phyloP scores from a whole-genome alignment of 768 basidiomycete species.

The Fomitopsis serialis region DNA sequence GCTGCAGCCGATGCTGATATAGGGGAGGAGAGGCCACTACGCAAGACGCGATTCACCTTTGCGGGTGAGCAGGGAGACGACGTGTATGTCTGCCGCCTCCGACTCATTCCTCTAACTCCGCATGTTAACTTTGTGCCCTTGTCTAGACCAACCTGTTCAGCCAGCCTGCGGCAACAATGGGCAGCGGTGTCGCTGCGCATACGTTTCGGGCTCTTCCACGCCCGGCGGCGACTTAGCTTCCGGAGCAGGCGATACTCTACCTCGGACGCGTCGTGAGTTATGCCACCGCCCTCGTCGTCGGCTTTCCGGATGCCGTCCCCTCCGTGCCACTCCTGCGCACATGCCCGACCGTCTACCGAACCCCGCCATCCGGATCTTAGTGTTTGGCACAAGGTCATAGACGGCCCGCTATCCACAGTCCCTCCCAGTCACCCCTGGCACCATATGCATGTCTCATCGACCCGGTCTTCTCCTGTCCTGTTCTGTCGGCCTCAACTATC shows the following conservation, averaged over 20 bases:
- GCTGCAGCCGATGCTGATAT: background rate
- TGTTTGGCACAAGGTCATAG: background rate
- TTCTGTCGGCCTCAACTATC: background rate
- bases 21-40: conserved; percentile 2
- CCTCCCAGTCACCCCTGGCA: background rate
- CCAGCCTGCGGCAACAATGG: conserved; percentile 53
- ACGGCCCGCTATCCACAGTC: background rate
- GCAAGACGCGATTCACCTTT: background rate
- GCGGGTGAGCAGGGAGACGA: conserved; percentile 3
- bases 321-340: background rate
- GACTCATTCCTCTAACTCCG: background rate
- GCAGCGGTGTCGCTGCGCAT: conserved; percentile 51
- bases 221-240: conserved; percentile 28
- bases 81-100: conserved; percentile 11
- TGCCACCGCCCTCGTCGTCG: background rate
- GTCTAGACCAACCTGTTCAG: conserved; percentile 54
- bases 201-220: conserved; percentile 54
- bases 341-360: background rate
- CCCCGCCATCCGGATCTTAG: background rate
- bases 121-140: conserved; percentile 1
- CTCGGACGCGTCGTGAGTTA: background rate
- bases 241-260: conserved; percentile 12
- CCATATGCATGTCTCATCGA: background rate
- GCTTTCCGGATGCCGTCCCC: background rate
- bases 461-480: background rate